Evolutionary conservation across 2,329 filamentous ascomycete genomes (phyloP).

Genomic region (Neofusicoccum cordaticola): DNA sequence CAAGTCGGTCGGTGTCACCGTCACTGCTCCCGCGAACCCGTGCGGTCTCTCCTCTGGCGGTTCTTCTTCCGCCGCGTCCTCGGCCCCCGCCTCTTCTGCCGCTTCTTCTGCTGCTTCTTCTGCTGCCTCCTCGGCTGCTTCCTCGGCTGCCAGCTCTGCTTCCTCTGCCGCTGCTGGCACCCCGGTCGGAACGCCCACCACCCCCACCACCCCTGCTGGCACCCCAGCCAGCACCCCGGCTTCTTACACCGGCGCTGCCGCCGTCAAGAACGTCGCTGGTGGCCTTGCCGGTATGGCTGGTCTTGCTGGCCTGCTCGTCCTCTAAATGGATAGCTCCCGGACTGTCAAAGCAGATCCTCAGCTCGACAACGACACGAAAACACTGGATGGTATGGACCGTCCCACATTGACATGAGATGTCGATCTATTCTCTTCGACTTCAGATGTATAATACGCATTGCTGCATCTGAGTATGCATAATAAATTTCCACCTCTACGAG

Average conservation of each 20-base stretch:
- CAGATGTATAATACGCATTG: neutral
- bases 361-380: too few relatives aligned
- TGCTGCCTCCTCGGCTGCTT: neutral
- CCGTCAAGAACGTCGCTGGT: conserved; percentile 21
- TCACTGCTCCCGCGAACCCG: conserved; percentile 1
- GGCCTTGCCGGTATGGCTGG: conserved; percentile 30
- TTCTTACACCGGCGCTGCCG: conserved; percentile 31
- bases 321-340: neutral
- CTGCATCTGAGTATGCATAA: neutral
- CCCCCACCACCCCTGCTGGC: conserved; percentile 17
- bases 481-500: neutral
- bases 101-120: neutral
- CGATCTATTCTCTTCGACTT: neutral
- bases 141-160: neutral
- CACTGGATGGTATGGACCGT: too few relatives aligned
- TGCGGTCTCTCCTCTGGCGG: neutral
- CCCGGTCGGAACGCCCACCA: conserved; percentile 13
- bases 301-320: conserved; percentile 19
- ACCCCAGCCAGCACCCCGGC: conserved; percentile 18
- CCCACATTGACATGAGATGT: neutral
- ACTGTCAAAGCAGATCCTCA: too few relatives aligned
- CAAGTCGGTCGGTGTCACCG: conserved; percentile 9
- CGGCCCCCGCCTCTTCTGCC: neutral
- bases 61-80: neutral
- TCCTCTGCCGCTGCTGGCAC: neutral